Evolutionary conservation across 805 yeast genomes (phyloP), one percentile per base, ranked within the genome.

Genomic region (Priceomyces carsonii): DNA sequence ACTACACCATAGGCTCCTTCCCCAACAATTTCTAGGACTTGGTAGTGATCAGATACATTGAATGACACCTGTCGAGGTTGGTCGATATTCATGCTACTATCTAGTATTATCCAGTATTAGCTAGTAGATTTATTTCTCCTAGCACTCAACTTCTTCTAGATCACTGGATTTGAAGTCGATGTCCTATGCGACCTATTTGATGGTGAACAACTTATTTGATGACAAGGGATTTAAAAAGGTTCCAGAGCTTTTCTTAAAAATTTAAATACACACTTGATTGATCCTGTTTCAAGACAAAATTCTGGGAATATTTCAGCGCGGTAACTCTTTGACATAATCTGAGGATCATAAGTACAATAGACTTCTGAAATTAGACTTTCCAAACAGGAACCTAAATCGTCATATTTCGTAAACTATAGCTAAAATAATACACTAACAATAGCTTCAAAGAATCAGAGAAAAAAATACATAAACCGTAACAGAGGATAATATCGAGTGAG

Each of bases 1-100:
- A 91, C 98, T 8, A 90, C 80, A 5, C 98, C 98, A 55, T 91
- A 91, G 0, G 98, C 97, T 13, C 98, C 98, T 60, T 89, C 95
- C 6, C 98, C 98, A 2, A 91, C 81, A 10, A 91, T 77, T 46
- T 86, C 88, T 33, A 82, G 70, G 30, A 91, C 80, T 58, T 88
- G 88, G 60, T 90, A 91, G 53, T 86, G 89, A 42, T 84, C 85
- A 18, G 90, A 80, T 18, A 91, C 91, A 57, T 88, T 87, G 71
- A 91, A 91, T n/a, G 78, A 56, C 12, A 67, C 59, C 39, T 67
- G 61, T 23, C 66, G 49, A 5, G 50, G 23, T 16, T 32, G 40
- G 16, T 39, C 42, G 13, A 23, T 29, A 27, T 32, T 28, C 40
- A 36, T 36, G 14, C 7, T 18, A 9, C 12, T 8, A n/a, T n/a